Percentiles rank a stretch among this genome's conserved stretches.
Conservation (phyloP, 2,329 filamentous ascomycete species). For the Aspergillus quadricinctus region DNA sequence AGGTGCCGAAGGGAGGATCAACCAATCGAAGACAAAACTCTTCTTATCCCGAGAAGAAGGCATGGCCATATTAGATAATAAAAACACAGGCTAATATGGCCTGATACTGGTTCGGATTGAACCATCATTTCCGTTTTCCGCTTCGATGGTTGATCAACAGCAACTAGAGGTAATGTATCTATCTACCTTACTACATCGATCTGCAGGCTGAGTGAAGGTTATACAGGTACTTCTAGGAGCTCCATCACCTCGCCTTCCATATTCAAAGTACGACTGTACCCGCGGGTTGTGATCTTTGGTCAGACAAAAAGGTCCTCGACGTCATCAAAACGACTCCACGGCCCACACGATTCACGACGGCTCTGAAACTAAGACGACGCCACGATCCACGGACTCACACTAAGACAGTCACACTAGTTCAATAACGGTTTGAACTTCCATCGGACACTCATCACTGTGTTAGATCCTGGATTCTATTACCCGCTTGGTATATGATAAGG, state of each 20-base stretch:
- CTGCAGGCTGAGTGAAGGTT: not conserved
- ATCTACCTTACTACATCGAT: not conserved
- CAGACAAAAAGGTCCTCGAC: not conserved
- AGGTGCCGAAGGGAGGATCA: not conserved
- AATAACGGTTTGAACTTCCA: constrained; percentile 8
- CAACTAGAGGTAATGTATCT: not conserved
- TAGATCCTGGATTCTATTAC: constrained; percentile 9
- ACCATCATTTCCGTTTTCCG: not conserved
- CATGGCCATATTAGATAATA: not conserved
- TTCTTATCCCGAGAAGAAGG: not conserved
- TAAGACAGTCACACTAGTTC: constrained; percentile 1
- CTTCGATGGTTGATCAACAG: not conserved
- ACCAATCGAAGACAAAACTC: not conserved
- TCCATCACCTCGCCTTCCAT: not conserved
- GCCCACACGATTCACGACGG: constrained; percentile 5
- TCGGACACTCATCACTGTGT: constrained; percentile 1
- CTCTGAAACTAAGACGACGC: constrained; percentile 10
- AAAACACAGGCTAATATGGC: not conserved
- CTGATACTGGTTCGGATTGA: not conserved
- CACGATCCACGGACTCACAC: constrained; percentile 14
- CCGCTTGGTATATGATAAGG: constrained; percentile 4
- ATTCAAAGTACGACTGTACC: not conserved
- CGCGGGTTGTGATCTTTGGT: not conserved
- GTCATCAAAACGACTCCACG: constrained; percentile 6
- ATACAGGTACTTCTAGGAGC: not conserved